These are phyloP conservation scores for Rubia balearica DNA, from an alignment of 305 asterid species.

Conservation along the genomic window DNA sequence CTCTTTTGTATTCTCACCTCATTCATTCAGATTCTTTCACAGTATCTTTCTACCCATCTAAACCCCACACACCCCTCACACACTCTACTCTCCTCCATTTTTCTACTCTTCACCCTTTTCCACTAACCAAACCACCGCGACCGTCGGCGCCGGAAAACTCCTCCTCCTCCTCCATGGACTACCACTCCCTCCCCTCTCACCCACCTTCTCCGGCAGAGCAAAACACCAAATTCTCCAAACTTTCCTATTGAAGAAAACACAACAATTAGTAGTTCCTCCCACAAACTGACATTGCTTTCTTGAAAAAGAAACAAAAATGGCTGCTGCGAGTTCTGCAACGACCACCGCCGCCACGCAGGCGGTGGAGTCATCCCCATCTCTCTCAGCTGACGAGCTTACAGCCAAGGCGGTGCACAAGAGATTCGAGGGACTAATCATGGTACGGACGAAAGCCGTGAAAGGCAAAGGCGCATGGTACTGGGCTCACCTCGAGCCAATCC, in stretches of 20 bases:
- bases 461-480: slow-evolving; percentile 99
- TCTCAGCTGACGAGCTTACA: slow-evolving; percentile 50
- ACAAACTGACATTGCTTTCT: background rate
- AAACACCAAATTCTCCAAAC: slow-evolving; percentile 7
- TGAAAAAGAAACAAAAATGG: slow-evolving; percentile 23
- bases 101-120: background rate
- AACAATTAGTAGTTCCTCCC: background rate
- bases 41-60: background rate
- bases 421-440: slow-evolving; percentile 70
- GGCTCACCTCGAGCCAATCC: slow-evolving; percentile 90
- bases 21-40: slow-evolving; percentile 18
- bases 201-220: slow-evolving; percentile 26
- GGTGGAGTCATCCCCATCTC: slow-evolving; percentile 19
- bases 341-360: slow-evolving; percentile 28
- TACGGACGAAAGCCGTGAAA: slow-evolving; percentile 74
- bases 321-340: slow-evolving; percentile 38
- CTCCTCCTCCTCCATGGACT: slow-evolving; percentile 39
- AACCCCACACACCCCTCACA: slow-evolving; percentile 6
- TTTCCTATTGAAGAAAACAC: background rate
- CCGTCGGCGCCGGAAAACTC: slow-evolving; percentile 32
- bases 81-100: slow-evolving; percentile 8
- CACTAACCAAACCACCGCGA: slow-evolving; percentile 10
- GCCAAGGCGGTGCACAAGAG: slow-evolving; percentile 78
- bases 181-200: slow-evolving; percentile 21
- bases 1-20: slow-evolving; percentile 12